A percentile compares a stretch with the other conserved stretches of the same genome.
These are phyloP conservation scores for Hapsidospora chrysogenum DNA, from an alignment of 495 filamentous ascomycete genomes.

Conservation along the genomic window DNA sequence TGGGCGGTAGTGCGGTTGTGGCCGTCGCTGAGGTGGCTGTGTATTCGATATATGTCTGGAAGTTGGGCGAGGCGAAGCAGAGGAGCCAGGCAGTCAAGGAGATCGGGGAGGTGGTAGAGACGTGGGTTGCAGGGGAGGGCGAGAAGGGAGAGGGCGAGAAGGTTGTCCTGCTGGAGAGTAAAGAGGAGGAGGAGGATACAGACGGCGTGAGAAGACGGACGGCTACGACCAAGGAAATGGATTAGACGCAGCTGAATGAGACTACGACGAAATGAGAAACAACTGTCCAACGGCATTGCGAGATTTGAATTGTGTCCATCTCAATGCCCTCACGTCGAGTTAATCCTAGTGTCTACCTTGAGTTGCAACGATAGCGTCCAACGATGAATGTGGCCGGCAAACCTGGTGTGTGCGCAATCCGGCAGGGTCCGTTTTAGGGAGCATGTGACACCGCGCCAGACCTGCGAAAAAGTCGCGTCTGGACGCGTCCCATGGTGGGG, in stretches of 20 bases:
- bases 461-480: neutral
- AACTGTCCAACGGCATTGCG: no score
- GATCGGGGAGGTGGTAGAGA: conserved; percentile 50
- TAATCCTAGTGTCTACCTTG: no score
- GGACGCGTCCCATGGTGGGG: neutral
- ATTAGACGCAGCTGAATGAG: no score
- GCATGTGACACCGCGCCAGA: neutral
- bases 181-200: conserved; percentile 8
- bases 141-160: conserved; percentile 17
- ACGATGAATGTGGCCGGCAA: no score
- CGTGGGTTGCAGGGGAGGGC: conserved; percentile 44
- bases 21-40: conserved; percentile 77
- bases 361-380: no score
- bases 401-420: no score
- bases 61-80: conserved; percentile 53
- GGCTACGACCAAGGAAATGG: neutral
- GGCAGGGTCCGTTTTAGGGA: no score
- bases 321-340: no score
- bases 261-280: no score
- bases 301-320: no score
- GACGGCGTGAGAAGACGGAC: conserved; percentile 13
- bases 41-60: conserved; percentile 71
- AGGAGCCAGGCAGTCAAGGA: conserved; percentile 49
- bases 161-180: conserved; percentile 10
- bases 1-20: conserved; percentile 52